phyloP scores from a whole-genome alignment of 768 basidiomycete genomes.

The Tricholoma hemisulphureum region DNA sequence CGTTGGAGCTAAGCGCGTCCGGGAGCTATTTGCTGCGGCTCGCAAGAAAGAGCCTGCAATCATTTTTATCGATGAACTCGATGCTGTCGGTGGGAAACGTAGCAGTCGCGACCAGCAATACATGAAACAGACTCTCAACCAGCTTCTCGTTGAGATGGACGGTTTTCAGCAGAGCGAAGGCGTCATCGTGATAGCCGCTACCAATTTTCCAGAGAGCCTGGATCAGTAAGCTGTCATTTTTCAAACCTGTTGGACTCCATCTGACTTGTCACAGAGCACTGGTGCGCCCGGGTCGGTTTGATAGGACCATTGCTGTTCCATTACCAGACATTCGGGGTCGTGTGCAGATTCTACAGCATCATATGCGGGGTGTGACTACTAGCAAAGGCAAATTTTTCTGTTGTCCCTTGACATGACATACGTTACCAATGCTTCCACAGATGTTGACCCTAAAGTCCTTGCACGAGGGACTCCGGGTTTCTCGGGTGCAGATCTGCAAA shows the following conservation, averaged over 20 bases:
- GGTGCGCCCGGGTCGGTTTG: conserved; percentile 94
- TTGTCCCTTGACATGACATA: conserved; percentile 8
- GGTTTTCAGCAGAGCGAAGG: conserved; percentile 94
- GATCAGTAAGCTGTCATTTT: conserved; percentile 65
- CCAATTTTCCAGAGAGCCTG: conserved; percentile 93
- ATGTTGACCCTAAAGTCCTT: conserved; percentile 82
- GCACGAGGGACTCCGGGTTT: conserved; percentile 96
- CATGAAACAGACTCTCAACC: conserved; percentile 94
- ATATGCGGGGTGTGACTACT: conserved; percentile 77
- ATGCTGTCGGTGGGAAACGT: conserved; percentile 90
- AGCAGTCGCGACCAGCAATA: conserved; percentile 82
- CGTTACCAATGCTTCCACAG: conserved; percentile 31
- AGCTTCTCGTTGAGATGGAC: conserved; percentile 95
- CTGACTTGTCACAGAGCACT: conserved; percentile 61
- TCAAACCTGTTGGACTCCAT: conserved; percentile 1
- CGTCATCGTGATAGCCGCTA: conserved; percentile 94
- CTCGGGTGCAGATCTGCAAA: conserved; percentile 95
- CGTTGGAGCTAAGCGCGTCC: conserved; percentile 90
- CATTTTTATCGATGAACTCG: conserved; percentile 97
- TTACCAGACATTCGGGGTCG: conserved; percentile 94
- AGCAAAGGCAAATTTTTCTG: conserved; percentile 44
- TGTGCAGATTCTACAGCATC: conserved; percentile 89
- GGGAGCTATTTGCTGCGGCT: conserved; percentile 92
- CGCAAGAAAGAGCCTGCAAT: conserved; percentile 95
- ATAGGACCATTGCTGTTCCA: conserved; percentile 88